These are phyloP conservation scores for Umbelopsis sp. DNA, from an alignment of 371 early-diverging fungal genomes.

Conservation along the genomic window DNA sequence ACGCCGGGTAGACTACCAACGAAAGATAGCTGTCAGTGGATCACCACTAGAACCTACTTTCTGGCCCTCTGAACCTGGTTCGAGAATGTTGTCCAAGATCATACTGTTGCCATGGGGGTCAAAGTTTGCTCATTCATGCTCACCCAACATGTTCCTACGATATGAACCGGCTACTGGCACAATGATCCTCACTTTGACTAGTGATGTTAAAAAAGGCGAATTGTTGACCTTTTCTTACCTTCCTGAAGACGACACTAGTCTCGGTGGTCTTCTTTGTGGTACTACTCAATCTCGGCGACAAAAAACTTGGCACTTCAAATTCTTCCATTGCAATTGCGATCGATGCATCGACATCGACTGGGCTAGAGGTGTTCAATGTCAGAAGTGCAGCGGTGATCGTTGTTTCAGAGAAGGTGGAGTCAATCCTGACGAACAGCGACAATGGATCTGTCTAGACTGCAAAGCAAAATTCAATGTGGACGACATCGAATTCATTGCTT, in stretches of 20 bases:
- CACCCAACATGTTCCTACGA: slow-evolving; percentile 51
- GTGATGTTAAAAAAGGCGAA: slow-evolving; percentile 34
- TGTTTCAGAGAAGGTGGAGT: slow-evolving; percentile 1
- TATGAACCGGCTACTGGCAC: slow-evolving; percentile 37
- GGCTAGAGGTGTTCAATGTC: slow-evolving; percentile 33
- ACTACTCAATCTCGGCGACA: slow-evolving; percentile 34
- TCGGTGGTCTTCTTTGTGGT: slow-evolving; percentile 50
- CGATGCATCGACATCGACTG: slow-evolving; percentile 47
- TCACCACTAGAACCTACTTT: background rate
- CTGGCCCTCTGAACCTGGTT: slow-evolving; percentile 1
- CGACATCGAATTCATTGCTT: slow-evolving; percentile 2
- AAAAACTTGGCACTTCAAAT: slow-evolving; percentile 45
- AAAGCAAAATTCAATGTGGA: background rate
- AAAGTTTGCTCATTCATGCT: slow-evolving; percentile 52
- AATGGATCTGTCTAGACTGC: slow-evolving; percentile 16
- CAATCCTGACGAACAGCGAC: background rate
- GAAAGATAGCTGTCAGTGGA: background rate
- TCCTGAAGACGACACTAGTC: slow-evolving; percentile 45
- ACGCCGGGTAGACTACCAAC: slow-evolving; percentile 31
- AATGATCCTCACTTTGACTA: slow-evolving; percentile 45
- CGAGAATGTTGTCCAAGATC: slow-evolving; percentile 30
- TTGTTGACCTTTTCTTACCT: slow-evolving; percentile 48
- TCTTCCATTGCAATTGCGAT: slow-evolving; percentile 46
- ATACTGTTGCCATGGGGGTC: slow-evolving; percentile 49
- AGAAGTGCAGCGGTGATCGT: slow-evolving; percentile 1